Evolutionary conservation across 306 rosid genomes (phyloP), one percentile per base, ranked within the genome.

Genomic region (Quercus mongolica): DNA sequence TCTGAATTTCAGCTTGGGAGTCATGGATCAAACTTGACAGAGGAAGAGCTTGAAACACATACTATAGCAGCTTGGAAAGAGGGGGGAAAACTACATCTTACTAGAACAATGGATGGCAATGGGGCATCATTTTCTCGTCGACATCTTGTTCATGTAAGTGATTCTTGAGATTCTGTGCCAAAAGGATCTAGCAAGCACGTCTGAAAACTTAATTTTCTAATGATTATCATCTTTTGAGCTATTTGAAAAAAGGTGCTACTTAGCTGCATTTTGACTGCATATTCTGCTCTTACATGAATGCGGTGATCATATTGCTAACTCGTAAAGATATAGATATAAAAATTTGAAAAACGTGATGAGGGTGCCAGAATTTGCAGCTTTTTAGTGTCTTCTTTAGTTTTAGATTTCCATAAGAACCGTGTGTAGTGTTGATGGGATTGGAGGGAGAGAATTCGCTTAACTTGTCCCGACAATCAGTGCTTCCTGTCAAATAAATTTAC

Each of bases 31-130:
- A 86, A 83, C 83, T 79, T 94, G 88, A 86, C 97, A 2, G 97
- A 91, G 87, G 97, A 94, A 83, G 87, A 94, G 86, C 94, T 94
- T 46, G 95, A 91, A 81, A 94, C 89, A 77, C 97, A 91, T 88
- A 91, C 98, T 61, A 85, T 94, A 79, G 91, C 90, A 28, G 97
- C 94, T 33, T 94, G 98, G 98, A 94, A 94, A 87, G 94, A 83
- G 83, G 93, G 89, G 19, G 93, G 89, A 13, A 94, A 94, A 74
- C 71, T 83, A 64, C 86, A 79, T 58, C 86, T 73, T 54, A 74
- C 44, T 41, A 72, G 88, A 80, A 81, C 82, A 79, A 64, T 85
- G 74, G 88, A 87, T 59, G 86, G 84, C 73, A 85, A 85, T 74
- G 93, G 85, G 71, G 86, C 83, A 87, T 79, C 81, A 75, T 70